Evolutionary conservation across 805 yeast genomes (phyloP).

Genomic region (Yarrowia deformans): DNA sequence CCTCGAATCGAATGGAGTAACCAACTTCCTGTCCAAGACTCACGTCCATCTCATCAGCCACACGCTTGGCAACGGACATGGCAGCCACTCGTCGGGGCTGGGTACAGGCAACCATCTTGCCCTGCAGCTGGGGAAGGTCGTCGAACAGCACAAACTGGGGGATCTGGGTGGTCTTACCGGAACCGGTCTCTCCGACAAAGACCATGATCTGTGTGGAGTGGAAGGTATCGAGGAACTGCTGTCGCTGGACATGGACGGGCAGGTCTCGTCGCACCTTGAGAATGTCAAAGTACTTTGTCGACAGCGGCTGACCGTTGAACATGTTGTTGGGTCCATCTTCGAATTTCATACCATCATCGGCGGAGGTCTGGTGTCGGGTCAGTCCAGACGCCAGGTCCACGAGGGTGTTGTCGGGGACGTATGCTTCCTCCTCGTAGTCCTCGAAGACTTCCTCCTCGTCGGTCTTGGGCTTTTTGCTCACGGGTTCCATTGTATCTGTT

Average conservation of each 20-base stretch:
- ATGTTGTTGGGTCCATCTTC: conserved; percentile 69
- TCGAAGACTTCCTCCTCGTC: conserved; percentile 33
- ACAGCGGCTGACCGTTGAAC: conserved; percentile 72
- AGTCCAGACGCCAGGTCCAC: conserved; percentile 39
- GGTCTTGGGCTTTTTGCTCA: conserved; percentile 39
- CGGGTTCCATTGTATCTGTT: conserved; percentile 31
- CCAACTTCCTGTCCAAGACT: conserved; percentile 93
- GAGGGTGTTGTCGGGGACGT: conserved; percentile 25
- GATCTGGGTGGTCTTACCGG: conserved; percentile 98
- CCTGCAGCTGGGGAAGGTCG: conserved; percentile 86
- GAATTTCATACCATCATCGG: conserved; percentile 49
- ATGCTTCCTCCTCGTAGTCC: conserved; percentile 10
- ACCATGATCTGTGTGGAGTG: conserved; percentile 94
- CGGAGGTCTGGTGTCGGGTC: conserved; percentile 49
- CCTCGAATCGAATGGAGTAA: conserved; percentile 92
- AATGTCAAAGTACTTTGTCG: conserved; percentile 76
- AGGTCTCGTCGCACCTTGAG: conserved; percentile 79
- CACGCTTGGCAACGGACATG: conserved; percentile 97
- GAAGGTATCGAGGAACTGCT: conserved; percentile 82
- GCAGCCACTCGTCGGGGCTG: conserved; percentile 98
- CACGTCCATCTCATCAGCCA: conserved; percentile 97
- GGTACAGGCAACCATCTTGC: conserved; percentile 92
- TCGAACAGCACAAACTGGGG: conserved; percentile 95
- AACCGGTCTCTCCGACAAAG: conserved; percentile 98
- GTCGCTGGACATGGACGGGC: conserved; percentile 94